Base-by-base conservation (phyloP, 805 yeast genomes). In the Cyberlindnera saturnus region DNA sequence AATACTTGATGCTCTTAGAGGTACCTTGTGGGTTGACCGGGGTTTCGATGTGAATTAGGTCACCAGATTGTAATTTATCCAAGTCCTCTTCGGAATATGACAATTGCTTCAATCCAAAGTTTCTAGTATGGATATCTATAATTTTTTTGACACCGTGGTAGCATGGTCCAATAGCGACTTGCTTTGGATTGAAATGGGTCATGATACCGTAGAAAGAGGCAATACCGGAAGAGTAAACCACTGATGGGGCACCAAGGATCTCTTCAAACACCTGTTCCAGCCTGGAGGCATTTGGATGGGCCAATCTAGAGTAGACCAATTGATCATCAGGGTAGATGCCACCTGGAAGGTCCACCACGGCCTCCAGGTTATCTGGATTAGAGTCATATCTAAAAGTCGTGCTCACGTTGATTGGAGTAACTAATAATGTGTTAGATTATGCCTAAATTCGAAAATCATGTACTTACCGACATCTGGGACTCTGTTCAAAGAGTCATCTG, bases 1-100 rank as follows among this genome's bases (percentile, higher is more conserved):
- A 82, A 39, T 73, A 62, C 34, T 65, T 62, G 44, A 90, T 75
- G 60, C 86, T 87, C 51, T 70, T 71, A 13, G 81, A 74, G 3
- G 70, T 65, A 1, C 96, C 95, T 41, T 71, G 77, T 15, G 97
- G 97, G 63, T 90, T 90, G 30, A 87, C 82, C 0, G 97, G 97
- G 0, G 95, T 79, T 63, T 88, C 96, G 39, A 88, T 56, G 60
- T 88, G 96, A 23, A 91, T 73, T 28, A 90, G 61, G 59, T 91
- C 97, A 35, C 80, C 96, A 56, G 66, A 64, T 41, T 65, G 60
- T 4, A 67, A 49, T 38, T 66, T 60, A 23, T 69, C 75, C 43
- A 86, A 69, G 38, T 77, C 73, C 6, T 71, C 79, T 16, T 60
- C 66, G 15, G 57, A 48, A n/a, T 77, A 63, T 0, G 70, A 58